These are phyloP conservation scores for Sonneratia alba DNA, from an alignment of 345 rosid species.

Conservation along the genomic window DNA sequence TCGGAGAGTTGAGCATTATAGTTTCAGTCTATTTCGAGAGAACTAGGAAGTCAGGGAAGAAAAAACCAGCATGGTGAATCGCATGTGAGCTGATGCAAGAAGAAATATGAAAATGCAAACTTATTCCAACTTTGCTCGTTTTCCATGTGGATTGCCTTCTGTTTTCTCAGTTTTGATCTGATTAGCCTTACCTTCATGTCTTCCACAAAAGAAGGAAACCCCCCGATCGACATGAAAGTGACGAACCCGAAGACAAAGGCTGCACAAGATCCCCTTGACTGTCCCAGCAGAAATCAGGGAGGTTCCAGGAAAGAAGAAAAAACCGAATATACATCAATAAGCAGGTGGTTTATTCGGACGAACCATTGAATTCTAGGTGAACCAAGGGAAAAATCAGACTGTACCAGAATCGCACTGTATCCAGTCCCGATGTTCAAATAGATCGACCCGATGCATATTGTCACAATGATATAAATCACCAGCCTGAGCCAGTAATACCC, in stretches of 20 bases:
- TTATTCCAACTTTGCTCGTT: neutral
- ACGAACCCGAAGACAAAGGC: conserved; percentile 94
- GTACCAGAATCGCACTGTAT: conserved; percentile 85
- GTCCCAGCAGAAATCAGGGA: conserved; percentile 8
- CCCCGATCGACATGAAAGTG: conserved; percentile 96
- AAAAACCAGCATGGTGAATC: neutral
- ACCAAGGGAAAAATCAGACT: neutral
- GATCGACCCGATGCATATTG: conserved; percentile 88
- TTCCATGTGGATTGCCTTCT: too few species aligned
- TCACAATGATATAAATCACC: conserved; percentile 64
- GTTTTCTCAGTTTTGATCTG: neutral
- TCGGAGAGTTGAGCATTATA: neutral
- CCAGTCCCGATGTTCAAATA: conserved; percentile 75
- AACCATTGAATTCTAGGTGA: neutral
- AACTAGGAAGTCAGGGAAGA: neutral
- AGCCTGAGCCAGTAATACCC: conserved; percentile 99
- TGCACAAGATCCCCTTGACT: conserved; percentile 95
- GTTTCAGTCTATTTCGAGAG: too few species aligned
- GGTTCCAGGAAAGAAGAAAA: neutral
- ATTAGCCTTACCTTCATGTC: conserved; percentile 68
- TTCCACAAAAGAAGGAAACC: conserved; percentile 93
- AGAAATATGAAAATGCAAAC: too few species aligned
- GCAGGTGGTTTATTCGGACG: too few species aligned
- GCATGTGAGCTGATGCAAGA: neutral
- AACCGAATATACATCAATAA: neutral